Evolutionary conservation across 2,329 filamentous ascomycete genomes (phyloP).

Genomic region (Colletotrichum melonis): DNA sequence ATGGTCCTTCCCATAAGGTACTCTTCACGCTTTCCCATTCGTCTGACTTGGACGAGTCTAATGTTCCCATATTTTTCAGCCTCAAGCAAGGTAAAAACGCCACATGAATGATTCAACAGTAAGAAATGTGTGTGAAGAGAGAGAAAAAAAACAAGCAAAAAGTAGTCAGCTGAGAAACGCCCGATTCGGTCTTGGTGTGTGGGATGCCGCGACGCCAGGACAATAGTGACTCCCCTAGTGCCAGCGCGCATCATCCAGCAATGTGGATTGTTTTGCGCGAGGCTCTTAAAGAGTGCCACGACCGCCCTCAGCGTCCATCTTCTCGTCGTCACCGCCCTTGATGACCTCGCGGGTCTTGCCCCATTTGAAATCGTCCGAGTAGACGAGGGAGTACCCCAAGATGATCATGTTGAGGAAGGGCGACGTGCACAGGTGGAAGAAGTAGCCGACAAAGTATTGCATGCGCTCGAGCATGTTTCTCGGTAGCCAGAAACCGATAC

Average conservation of each 20-base stretch:
- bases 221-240: neutral
- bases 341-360: constrained; percentile 56
- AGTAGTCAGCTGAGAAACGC: neutral
- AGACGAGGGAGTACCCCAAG: constrained; percentile 52
- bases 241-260: neutral
- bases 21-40: constrained; percentile 12
- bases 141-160: neutral
- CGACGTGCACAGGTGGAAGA: constrained; percentile 50
- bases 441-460: constrained; percentile 53
- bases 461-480: constrained; percentile 50
- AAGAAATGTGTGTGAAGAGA: neutral
- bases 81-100: constrained; percentile 22
- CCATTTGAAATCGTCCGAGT: constrained; percentile 59
- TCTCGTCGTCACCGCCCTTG: constrained; percentile 38
- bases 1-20: neutral
- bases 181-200: constrained; percentile 1
- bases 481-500: constrained; percentile 55
- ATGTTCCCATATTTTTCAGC: constrained; percentile 18
- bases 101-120: constrained; percentile 28
- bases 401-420: constrained; percentile 57
- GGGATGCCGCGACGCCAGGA: neutral
- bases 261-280: neutral
- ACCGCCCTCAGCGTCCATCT: constrained; percentile 36
- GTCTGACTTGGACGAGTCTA: constrained; percentile 29
- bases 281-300: constrained; percentile 37